A percentile compares a stretch with the other conserved stretches of the same genome.
phyloP scores from a whole-genome alignment of 768 basidiomycete genomes.

The Mycena rosella region DNA sequence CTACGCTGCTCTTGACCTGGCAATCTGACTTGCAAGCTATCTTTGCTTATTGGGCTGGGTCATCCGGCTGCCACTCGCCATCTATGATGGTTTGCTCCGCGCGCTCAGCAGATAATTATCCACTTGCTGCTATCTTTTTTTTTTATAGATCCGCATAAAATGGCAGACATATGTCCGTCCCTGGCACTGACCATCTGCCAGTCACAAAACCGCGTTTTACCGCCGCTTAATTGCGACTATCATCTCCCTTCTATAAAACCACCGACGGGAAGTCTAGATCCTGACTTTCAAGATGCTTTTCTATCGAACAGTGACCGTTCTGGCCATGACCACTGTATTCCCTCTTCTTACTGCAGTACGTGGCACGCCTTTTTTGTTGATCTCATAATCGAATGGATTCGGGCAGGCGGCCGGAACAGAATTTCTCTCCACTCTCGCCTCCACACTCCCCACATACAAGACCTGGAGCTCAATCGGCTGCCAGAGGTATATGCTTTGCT shows the following conservation, averaged over 20 bases:
- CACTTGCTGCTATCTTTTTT: neutral
- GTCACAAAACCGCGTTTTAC: neutral
- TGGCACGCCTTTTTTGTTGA: neutral
- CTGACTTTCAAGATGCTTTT: neutral
- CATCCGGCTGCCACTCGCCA: too few relatives aligned
- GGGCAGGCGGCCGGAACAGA: neutral
- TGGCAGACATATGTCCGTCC: neutral
- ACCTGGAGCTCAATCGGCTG: constrained; percentile 2
- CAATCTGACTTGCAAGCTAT: too few relatives aligned
- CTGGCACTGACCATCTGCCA: neutral
- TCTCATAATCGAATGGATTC: neutral
- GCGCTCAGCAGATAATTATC: neutral
- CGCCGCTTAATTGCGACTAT: neutral
- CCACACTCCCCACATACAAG: neutral
- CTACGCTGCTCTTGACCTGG: too few relatives aligned
- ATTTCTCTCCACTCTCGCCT: neutral
- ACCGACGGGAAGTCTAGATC: neutral
- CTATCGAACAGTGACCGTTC: neutral
- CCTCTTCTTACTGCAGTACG: neutral
- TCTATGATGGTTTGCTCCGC: too few relatives aligned
- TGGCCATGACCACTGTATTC: neutral
- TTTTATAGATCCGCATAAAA: neutral
- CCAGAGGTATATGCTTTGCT: neutral
- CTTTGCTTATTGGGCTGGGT: too few relatives aligned
- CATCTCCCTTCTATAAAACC: neutral